phyloP scores from a whole-genome alignment of 1,284 basidiomycete species.

The Trichosporon sp. region DNA sequence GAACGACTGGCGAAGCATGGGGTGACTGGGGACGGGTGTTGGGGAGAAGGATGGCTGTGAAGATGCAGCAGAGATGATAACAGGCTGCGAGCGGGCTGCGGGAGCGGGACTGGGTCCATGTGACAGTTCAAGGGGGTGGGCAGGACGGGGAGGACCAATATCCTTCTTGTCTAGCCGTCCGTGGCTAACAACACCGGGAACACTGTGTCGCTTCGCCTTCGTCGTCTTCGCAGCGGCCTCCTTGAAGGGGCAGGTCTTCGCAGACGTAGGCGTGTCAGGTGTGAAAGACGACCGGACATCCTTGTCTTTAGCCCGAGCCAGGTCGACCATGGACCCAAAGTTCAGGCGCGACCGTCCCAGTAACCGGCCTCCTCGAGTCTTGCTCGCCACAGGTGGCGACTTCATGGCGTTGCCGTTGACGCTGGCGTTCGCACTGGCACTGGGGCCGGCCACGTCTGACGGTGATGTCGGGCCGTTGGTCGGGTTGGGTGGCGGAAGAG shows the following conservation, averaged over 20 bases:
- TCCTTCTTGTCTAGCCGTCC: neutral
- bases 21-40: constrained; percentile 4
- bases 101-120: constrained; percentile 4
- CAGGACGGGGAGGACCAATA: constrained; percentile 5
- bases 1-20: constrained; percentile 16
- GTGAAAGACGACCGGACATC: neutral
- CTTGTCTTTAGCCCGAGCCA: constrained; percentile 5
- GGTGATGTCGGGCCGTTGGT: neutral
- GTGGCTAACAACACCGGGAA: neutral
- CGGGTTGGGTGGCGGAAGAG: neutral
- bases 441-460: neutral
- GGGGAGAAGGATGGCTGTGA: constrained; percentile 14
- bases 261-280: neutral
- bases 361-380: neutral
- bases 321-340: constrained; percentile 22
- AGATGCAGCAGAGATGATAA: constrained; percentile 4
- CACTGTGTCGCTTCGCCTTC: constrained; percentile 10
- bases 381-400: neutral
- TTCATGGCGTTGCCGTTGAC: neutral
- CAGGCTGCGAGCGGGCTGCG: constrained; percentile 13
- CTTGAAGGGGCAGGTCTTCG: neutral
- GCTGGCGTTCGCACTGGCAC: no score
- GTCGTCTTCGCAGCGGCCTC: neutral
- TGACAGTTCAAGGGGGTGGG: constrained; percentile 17
- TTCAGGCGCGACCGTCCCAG: constrained; percentile 12